A percentile compares a stretch with the other conserved stretches of the same genome.
phyloP scores from a whole-genome alignment of 129 eudicot genomes.

The Escallonia rubra region DNA sequence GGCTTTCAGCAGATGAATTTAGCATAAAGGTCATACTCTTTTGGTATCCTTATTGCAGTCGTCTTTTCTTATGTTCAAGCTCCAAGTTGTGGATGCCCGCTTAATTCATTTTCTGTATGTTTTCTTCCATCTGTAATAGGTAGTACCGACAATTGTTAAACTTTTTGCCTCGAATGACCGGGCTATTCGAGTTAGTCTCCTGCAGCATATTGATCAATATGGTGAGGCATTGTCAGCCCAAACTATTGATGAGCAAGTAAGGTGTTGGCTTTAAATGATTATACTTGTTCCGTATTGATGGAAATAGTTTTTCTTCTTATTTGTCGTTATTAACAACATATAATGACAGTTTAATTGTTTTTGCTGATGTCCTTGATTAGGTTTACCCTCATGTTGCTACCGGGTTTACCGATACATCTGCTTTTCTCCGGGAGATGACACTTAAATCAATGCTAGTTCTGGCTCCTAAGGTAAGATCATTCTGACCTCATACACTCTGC shows the following conservation, averaged over 20 bases:
- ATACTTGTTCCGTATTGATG: background rate
- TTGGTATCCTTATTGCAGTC: background rate
- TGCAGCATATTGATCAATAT: conserved; percentile 91
- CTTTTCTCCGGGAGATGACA: conserved; percentile 88
- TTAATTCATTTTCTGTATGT: conserved; percentile 1
- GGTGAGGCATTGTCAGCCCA: conserved; percentile 90
- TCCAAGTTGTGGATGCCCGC: conserved; percentile 1
- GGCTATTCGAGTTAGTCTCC: conserved; percentile 86
- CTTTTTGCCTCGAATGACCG: conserved; percentile 91
- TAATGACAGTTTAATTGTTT: conserved; percentile 1
- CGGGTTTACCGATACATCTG: conserved; percentile 93
- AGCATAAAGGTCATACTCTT: conserved; percentile 50
- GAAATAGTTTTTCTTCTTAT: background rate
- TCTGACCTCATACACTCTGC: too few species aligned
- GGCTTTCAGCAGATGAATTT: conserved; percentile 88
- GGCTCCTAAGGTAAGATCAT: conserved; percentile 76
- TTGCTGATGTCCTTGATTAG: conserved; percentile 32
- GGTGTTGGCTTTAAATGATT: conserved; percentile 7
- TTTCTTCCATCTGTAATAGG: conserved; percentile 36
- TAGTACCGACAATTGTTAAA: conserved; percentile 83
- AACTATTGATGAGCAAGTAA: conserved; percentile 92
- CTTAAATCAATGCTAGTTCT: conserved; percentile 97
- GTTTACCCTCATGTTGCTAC: conserved; percentile 92
- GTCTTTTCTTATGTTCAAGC: conserved; percentile 4
- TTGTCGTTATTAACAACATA: conserved; percentile 1